Percentiles rank a stretch among this genome's conserved stretches.
Conservation (phyloP, 2,329 filamentous ascomycete species). For the Cladosporium halotolerans region DNA sequence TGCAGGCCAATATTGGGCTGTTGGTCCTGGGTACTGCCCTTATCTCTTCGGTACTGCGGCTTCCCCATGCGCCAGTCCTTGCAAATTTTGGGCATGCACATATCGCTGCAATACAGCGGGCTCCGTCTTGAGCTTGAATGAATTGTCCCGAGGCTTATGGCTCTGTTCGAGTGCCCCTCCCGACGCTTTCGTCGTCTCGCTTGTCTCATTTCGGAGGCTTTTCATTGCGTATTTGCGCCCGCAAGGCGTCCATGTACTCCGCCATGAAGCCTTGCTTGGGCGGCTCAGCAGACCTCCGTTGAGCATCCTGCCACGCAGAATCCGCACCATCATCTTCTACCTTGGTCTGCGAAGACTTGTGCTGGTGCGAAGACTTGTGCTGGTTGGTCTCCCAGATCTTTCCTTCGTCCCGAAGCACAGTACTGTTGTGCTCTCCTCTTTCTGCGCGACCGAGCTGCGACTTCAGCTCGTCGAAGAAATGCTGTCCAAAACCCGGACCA, state of each 20-base stretch:
- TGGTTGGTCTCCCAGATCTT: not conserved
- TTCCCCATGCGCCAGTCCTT: too few relatives aligned
- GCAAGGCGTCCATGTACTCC: slow-evolving; percentile 26
- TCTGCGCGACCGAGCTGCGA: slow-evolving; percentile 26
- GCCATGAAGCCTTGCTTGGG: slow-evolving; percentile 24
- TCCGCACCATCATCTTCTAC: slow-evolving; percentile 18
- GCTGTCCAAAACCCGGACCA: slow-evolving; percentile 38
- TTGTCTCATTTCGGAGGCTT: slow-evolving; percentile 4
- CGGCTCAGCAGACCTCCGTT: slow-evolving; percentile 12
- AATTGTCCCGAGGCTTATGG: too few relatives aligned
- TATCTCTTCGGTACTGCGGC: too few relatives aligned
- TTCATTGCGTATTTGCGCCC: slow-evolving; percentile 23
- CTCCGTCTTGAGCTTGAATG: too few relatives aligned
- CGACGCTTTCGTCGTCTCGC: too few relatives aligned
- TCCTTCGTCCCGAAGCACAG: slow-evolving; percentile 6
- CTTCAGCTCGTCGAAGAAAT: slow-evolving; percentile 49
- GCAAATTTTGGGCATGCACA: too few relatives aligned
- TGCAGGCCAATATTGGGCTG: too few relatives aligned
- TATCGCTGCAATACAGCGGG: too few relatives aligned
- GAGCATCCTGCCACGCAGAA: slow-evolving; percentile 22
- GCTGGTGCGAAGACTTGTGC: not conserved
- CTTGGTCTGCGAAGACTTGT: not conserved
- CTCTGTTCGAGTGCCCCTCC: too few relatives aligned
- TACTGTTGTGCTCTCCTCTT: slow-evolving; percentile 16
- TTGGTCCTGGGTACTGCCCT: too few relatives aligned